Percentiles rank a stretch among this genome's conserved stretches.
Evolutionary conservation across 805 yeast genomes (phyloP).

Genomic region (Yamadazyma endophytica): DNA sequence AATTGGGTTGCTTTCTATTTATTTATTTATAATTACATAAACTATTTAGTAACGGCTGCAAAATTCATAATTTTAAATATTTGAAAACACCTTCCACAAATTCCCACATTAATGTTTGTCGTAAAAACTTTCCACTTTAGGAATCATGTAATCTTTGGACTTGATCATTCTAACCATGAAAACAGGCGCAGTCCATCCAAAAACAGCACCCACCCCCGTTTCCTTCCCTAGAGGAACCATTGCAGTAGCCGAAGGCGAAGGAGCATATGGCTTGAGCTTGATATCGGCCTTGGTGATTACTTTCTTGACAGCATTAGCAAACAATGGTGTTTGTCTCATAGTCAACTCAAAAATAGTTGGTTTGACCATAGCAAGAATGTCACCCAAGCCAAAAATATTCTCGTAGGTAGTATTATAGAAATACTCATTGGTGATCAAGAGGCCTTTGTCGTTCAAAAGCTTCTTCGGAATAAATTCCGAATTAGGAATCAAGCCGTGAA

Average conservation of each 20-base stretch:
- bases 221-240: conserved; percentile 29
- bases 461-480: conserved; percentile 23
- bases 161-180: conserved; percentile 24
- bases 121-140: conserved; percentile 2
- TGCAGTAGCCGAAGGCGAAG: conserved; percentile 9
- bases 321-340: conserved; percentile 15
- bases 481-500: conserved; percentile 25
- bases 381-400: conserved; percentile 33
- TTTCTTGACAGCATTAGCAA: conserved; percentile 11
- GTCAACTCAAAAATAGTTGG: conserved; percentile 23
- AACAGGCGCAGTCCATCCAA: conserved; percentile 25
- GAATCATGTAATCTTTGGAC: conserved; percentile 23
- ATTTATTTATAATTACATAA: no score
- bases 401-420: conserved; percentile 18
- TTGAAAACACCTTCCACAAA: no score
- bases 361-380: conserved; percentile 21
- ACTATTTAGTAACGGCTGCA: conserved; percentile 1
- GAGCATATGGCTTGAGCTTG: conserved; percentile 11
- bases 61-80: no score
- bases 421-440: conserved; percentile 21
- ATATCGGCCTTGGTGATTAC: conserved; percentile 5
- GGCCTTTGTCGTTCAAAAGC: conserved; percentile 23
- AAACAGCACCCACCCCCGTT: conserved; percentile 32
- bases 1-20: no score
- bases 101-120: conserved; percentile 1